Percentiles rank a stretch among this genome's conserved stretches.
Evolutionary conservation across 495 filamentous ascomycete species (phyloP).

Genomic region (Margaritispora aquatica): DNA sequence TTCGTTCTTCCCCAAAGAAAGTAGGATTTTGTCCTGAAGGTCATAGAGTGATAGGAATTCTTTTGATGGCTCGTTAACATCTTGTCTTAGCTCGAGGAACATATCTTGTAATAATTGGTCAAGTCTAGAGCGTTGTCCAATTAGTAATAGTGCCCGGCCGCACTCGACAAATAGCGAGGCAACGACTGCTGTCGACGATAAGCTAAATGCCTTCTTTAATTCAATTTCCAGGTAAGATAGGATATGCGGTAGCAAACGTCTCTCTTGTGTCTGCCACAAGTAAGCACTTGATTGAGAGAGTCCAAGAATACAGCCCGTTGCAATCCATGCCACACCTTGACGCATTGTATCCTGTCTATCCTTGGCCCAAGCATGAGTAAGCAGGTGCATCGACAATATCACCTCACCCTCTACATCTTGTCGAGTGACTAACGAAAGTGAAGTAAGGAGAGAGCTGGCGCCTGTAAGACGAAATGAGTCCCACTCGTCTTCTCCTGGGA

Average conservation of each 20-base stretch:
- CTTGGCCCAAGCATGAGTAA: slow-evolving; percentile 21
- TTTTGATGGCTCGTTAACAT: slow-evolving; percentile 11
- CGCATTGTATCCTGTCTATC: slow-evolving; percentile 12
- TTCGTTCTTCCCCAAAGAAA: slow-evolving; percentile 17
- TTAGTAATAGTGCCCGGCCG: slow-evolving; percentile 16
- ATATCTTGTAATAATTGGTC: slow-evolving; percentile 12
- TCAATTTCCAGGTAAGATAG: slow-evolving; percentile 20
- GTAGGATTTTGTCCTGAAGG: slow-evolving; percentile 16
- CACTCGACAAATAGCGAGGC: slow-evolving; percentile 21
- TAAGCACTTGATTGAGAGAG: slow-evolving; percentile 13
- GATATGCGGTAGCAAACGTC: slow-evolving; percentile 23
- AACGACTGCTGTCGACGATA: slow-evolving; percentile 8
- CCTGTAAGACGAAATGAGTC: slow-evolving; percentile 23
- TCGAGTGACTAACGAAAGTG: slow-evolving; percentile 21
- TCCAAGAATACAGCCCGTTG: slow-evolving; percentile 19
- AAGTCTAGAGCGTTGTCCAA: slow-evolving; percentile 20
- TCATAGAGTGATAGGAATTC: slow-evolving; percentile 19
- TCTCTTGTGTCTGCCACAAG: slow-evolving; percentile 16
- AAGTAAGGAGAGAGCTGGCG: slow-evolving; percentile 23
- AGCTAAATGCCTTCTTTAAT: slow-evolving; percentile 10
- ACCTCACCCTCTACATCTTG: slow-evolving; percentile 7
- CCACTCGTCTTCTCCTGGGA: slow-evolving; percentile 16
- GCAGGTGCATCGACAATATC: slow-evolving; percentile 20
- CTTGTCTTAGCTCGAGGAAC: slow-evolving; percentile 8
- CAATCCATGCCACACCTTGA: slow-evolving; percentile 16